phyloP scores from a whole-genome alignment of 1,284 basidiomycete genomes.

The Marasmius oreades region DNA sequence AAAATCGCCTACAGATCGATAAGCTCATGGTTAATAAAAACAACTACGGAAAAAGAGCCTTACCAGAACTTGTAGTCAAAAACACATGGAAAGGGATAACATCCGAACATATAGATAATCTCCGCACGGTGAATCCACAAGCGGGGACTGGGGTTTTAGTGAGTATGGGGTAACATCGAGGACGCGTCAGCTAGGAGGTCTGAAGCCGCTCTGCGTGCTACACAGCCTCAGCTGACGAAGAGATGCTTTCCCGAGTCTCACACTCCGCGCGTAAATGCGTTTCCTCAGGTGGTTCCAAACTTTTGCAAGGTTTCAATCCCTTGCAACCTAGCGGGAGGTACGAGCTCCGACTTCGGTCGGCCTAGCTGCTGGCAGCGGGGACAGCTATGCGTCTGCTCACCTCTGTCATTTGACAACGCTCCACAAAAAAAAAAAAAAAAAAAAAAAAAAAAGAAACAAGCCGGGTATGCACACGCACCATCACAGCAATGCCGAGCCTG shows the following conservation, averaged over 20 bases:
- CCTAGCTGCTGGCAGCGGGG: no score
- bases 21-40: neutral
- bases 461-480: no score
- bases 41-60: conserved; percentile 5
- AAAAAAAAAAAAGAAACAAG: no score
- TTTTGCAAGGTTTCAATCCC: neutral
- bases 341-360: neutral
- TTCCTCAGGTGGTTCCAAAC: neutral
- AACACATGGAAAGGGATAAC: neutral
- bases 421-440: no score
- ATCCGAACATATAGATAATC: neutral
- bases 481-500: no score
- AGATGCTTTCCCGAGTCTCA: neutral
- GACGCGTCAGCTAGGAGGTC: neutral
- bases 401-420: no score
- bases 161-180: neutral
- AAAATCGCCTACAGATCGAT: conserved; percentile 13
- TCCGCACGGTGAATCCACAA: neutral
- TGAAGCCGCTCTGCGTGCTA: neutral
- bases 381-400: no score
- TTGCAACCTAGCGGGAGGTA: neutral
- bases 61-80: neutral
- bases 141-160: neutral
- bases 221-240: neutral
- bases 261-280: neutral